phyloP scores from a whole-genome alignment of 2,329 filamentous ascomycete genomes.

The Fusarium metavorans region DNA sequence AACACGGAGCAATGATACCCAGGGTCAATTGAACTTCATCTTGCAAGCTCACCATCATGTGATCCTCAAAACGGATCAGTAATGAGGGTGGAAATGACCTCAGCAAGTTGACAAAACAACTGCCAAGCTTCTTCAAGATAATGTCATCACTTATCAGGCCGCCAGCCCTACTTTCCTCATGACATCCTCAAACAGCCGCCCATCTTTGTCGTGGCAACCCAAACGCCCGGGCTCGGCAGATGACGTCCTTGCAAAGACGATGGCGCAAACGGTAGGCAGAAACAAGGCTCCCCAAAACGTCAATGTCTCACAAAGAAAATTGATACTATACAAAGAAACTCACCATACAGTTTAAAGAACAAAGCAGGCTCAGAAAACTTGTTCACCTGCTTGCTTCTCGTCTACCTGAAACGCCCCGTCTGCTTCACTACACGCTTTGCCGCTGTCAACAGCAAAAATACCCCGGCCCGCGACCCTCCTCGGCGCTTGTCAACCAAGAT shows the following conservation, averaged over 20 bases:
- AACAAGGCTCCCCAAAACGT: not conserved
- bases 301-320: not conserved
- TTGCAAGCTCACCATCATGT: not conserved
- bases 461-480: constrained; percentile 12
- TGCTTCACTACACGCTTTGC: constrained; percentile 38
- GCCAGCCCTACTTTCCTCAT: not conserved
- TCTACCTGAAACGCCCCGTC: constrained; percentile 38
- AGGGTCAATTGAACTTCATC: not conserved
- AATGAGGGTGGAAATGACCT: not conserved
- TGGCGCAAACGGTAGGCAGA: not conserved
- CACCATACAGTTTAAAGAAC: not conserved
- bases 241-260: not conserved
- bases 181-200: not conserved
- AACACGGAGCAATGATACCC: not conserved
- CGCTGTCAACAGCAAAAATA: constrained; percentile 2
- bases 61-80: not conserved
- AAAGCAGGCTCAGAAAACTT: not conserved
- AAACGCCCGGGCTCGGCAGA: not conserved
- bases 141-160: not conserved
- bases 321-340: not conserved
- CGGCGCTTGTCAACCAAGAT: constrained; percentile 30
- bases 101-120: not conserved
- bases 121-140: not conserved
- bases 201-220: not conserved
- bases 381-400: not conserved